These are phyloP conservation scores for Linanthus parryae DNA, from an alignment of 148 eudicot species.

Conservation along the genomic window DNA sequence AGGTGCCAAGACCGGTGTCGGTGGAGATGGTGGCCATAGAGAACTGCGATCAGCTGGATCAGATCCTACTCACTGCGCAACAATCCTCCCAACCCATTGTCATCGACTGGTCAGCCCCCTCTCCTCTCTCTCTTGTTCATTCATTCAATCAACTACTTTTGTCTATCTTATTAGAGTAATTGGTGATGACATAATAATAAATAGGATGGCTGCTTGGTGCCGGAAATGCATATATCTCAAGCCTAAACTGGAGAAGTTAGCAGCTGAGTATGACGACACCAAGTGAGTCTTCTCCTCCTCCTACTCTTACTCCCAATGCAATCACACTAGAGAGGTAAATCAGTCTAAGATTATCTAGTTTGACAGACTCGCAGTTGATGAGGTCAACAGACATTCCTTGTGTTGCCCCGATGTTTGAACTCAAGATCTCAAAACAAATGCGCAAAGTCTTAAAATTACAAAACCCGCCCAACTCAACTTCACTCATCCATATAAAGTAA, in stretches of 20 bases:
- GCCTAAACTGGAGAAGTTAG: conserved; percentile 90
- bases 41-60: conserved; percentile 60
- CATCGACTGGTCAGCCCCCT: conserved; percentile 59
- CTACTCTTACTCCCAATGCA: no score
- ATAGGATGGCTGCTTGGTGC: conserved; percentile 50
- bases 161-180: background rate
- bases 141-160: background rate
- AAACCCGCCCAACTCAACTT: no score
- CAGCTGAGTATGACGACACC: conserved; percentile 83
- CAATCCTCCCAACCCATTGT: conserved; percentile 51
- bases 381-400: no score
- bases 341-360: no score
- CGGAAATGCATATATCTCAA: conserved; percentile 92
- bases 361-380: no score
- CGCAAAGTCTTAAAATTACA: no score
- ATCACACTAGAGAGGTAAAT: no score
- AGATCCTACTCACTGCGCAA: conserved; percentile 40
- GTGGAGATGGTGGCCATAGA: conserved; percentile 58
- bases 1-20: conserved; percentile 34
- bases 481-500: no score
- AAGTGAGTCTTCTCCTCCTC: no score
- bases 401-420: no score
- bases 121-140: background rate
- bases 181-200: no score
- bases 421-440: no score